A percentile compares a stretch with the other conserved stretches of the same genome.
Conservation (phyloP, 805 yeast species). For the Yamadazyma scolyti region DNA sequence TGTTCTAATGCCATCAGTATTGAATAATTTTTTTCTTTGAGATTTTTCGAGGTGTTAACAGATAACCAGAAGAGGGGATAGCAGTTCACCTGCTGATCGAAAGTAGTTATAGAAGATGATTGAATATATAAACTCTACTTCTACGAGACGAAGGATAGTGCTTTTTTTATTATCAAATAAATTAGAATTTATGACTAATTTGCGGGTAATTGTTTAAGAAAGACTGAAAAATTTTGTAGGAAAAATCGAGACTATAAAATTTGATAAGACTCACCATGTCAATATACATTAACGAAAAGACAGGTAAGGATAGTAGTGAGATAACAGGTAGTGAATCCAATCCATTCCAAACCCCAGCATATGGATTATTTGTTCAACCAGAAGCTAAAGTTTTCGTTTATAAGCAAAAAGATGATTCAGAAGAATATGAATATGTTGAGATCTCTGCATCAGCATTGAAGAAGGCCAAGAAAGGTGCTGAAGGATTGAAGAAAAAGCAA, state of each 20-base stretch:
- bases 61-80: too few relatives aligned
- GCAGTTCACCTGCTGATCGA: too few relatives aligned
- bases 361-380: constrained; percentile 56
- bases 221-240: too few relatives aligned
- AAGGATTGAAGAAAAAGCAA: constrained; percentile 78
- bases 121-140: too few relatives aligned
- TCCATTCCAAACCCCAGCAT: constrained; percentile 84
- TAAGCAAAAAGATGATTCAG: constrained; percentile 54
- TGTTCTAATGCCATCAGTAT: constrained; percentile 67
- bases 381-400: constrained; percentile 57
- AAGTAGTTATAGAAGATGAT: too few relatives aligned
- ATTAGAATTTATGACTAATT: too few relatives aligned
- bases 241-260: too few relatives aligned
- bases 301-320: constrained; percentile 61
- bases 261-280: constrained; percentile 28
- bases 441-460: constrained; percentile 89
- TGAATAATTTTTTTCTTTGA: too few relatives aligned
- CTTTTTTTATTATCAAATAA: too few relatives aligned
- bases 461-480: constrained; percentile 95
- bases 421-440: constrained; percentile 58
- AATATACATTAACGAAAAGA: constrained; percentile 68
- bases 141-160: too few relatives aligned
- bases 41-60: too few relatives aligned
- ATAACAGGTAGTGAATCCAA: constrained; percentile 55
- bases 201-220: too few relatives aligned